Conservation (phyloP, 495 filamentous ascomycete genomes). For the Daldinia concentrica region DNA sequence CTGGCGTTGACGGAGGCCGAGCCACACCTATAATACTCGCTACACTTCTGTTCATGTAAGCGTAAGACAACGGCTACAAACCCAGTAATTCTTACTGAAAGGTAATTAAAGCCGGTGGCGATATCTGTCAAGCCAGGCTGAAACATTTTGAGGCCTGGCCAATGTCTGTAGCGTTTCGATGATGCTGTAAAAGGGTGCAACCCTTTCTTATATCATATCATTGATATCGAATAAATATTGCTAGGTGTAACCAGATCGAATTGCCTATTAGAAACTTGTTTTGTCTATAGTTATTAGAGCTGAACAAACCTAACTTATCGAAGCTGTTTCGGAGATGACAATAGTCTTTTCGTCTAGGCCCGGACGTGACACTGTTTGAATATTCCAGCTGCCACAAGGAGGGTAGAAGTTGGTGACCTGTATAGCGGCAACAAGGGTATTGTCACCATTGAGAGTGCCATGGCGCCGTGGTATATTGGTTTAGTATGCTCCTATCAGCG, state of each 20-base stretch:
- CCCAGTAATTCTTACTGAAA: background rate
- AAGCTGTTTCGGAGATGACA: background rate
- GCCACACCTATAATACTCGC: background rate
- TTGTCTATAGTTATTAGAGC: background rate
- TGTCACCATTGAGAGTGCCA: constrained; percentile 2
- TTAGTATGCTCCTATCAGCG: background rate
- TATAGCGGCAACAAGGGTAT: background rate
- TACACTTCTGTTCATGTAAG: background rate
- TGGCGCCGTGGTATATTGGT: constrained; percentile 14
- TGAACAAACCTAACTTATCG: background rate
- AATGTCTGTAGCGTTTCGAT: background rate
- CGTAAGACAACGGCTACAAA: background rate
- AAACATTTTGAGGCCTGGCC: background rate
- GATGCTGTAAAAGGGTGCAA: background rate
- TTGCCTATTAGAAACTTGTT: background rate
- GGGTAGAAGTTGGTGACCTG: background rate
- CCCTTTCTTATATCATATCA: background rate
- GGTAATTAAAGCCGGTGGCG: background rate
- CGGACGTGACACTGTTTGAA: background rate
- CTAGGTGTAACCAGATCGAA: background rate
- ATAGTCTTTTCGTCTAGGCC: background rate
- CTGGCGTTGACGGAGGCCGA: background rate
- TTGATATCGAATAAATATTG: background rate
- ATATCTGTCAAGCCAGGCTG: background rate
- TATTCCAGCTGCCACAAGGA: background rate